Evolutionary conservation across 192 early-diverging fungal genomes (phyloP).

Genomic region (Coemansia sp.): DNA sequence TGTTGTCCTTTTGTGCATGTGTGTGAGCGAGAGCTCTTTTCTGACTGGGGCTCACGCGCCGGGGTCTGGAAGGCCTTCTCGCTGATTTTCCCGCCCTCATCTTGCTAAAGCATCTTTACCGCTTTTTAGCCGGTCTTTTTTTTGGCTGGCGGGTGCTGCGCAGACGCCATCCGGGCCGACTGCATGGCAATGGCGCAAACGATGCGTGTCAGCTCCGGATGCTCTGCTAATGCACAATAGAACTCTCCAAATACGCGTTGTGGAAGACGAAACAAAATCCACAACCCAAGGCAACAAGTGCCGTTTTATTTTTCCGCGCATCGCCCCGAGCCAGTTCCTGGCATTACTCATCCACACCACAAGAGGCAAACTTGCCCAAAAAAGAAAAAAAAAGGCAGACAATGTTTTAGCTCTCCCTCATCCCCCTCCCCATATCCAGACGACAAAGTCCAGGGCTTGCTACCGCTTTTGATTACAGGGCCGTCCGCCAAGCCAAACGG

Average conservation of each 20-base stretch:
- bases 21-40: neutral
- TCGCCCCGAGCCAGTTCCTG: neutral
- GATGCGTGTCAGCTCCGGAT: neutral
- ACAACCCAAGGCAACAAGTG: neutral
- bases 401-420: slow-evolving; percentile 1
- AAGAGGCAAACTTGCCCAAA: neutral
- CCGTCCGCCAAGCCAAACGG: neutral
- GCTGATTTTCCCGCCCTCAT: slow-evolving; percentile 1
- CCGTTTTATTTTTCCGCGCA: neutral
- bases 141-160: neutral
- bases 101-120: neutral
- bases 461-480: neutral
- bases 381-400: neutral
- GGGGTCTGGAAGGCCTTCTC: neutral
- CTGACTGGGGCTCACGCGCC: neutral
- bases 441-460: neutral
- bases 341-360: neutral
- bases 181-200: neutral
- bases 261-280: neutral
- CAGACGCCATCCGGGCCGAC: neutral
- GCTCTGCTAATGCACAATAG: neutral
- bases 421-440: neutral
- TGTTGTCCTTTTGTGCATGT: neutral
- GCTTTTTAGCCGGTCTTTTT: neutral
- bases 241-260: neutral